Percentiles rank a stretch among this genome's conserved stretches.
phyloP scores from a whole-genome alignment of 192 early-diverging fungal genomes.

The Globomyces pollinis-pini region DNA sequence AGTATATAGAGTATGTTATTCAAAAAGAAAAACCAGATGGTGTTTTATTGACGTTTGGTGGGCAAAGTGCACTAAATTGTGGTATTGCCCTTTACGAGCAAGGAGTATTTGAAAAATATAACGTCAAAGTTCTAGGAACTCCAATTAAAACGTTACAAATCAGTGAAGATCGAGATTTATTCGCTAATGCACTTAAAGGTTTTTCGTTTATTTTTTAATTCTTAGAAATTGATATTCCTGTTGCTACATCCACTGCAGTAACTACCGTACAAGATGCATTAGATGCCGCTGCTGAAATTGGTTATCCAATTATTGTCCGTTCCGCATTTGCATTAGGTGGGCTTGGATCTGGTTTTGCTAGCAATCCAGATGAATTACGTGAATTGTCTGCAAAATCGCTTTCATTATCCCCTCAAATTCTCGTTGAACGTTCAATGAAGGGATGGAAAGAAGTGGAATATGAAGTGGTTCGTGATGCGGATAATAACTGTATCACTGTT shows the following conservation, averaged over 20 bases:
- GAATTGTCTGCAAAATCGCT: conserved; percentile 78
- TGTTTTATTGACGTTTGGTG: conserved; percentile 92
- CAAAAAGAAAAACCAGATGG: conserved; percentile 92
- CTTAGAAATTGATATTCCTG: conserved; percentile 73
- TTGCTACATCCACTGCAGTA: conserved; percentile 83
- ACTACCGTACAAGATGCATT: conserved; percentile 82
- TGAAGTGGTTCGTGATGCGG: conserved; percentile 93
- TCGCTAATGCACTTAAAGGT: conserved; percentile 84
- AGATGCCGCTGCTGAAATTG: conserved; percentile 71
- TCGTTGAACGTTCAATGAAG: conserved; percentile 94
- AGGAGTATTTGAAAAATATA: conserved; percentile 71
- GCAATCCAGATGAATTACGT: conserved; percentile 62
- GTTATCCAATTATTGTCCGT: conserved; percentile 91
- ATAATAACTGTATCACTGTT: conserved; percentile 97
- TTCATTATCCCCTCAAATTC: conserved; percentile 80
- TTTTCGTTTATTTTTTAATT: conserved; percentile 5
- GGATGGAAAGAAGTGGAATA: conserved; percentile 99
- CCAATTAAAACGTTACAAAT: conserved; percentile 86
- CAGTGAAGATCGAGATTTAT: conserved; percentile 92
- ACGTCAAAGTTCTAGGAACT: conserved; percentile 91
- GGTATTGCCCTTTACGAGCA: conserved; percentile 81
- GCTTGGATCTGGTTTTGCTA: conserved; percentile 94
- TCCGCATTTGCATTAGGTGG: conserved; percentile 93
- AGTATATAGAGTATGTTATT: conserved; percentile 87
- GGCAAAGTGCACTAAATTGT: conserved; percentile 93